A percentile compares a stretch with the other conserved stretches of the same genome.
Evolutionary conservation across 805 yeast genomes (phyloP).

Genomic region (fission yeast (Schizosaccharomyces pombe)): DNA sequence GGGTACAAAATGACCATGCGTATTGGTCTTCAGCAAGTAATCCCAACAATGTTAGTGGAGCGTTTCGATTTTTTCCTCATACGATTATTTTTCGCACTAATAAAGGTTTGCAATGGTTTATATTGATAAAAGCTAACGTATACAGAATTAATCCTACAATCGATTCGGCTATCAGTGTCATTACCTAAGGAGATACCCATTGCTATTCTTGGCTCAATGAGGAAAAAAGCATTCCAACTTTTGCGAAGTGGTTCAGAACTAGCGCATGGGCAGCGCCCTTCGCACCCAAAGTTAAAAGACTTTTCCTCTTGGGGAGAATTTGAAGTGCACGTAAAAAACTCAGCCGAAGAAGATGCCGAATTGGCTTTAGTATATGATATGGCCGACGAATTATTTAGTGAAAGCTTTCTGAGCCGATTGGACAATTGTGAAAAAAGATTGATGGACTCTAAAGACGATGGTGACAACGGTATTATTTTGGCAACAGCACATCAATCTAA

Average conservation of each 20-base stretch:
- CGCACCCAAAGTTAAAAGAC: neutral
- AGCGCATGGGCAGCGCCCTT: neutral
- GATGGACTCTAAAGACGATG: neutral
- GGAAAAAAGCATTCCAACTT: neutral
- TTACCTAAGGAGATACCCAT: neutral
- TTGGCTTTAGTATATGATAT: neutral
- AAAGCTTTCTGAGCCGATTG: neutral
- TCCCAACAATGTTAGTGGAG: neutral
- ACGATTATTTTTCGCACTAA: neutral
- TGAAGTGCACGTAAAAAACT: neutral
- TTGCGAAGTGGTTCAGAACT: conserved; percentile 1
- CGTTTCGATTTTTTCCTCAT: neutral
- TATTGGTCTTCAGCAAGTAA: neutral
- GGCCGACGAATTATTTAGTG: neutral
- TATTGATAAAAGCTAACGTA: neutral
- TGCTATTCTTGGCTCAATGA: neutral
- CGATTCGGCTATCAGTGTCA: neutral
- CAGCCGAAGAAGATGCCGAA: conserved; percentile 1
- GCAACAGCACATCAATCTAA: conserved; percentile 1
- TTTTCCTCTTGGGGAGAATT: neutral
- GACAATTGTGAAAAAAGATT: neutral
- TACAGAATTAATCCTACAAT: neutral
- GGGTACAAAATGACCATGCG: neutral
- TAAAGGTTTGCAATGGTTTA: neutral
- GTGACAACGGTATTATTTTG: neutral